Conservation (phyloP, 1,139 yeast genomes). For the Pichiaceae sp. region DNA sequence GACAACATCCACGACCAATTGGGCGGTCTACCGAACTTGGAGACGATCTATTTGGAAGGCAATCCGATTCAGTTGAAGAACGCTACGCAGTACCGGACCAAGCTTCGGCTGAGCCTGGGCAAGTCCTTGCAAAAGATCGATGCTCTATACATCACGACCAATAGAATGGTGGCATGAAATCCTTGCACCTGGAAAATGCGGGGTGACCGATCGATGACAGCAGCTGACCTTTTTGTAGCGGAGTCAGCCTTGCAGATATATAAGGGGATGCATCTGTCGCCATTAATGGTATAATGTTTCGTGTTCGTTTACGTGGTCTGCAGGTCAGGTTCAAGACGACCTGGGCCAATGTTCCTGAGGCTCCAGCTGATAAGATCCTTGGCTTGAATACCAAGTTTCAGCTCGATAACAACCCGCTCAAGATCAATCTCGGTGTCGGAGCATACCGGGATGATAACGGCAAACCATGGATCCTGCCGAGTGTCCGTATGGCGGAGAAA, state of each 20-base stretch:
- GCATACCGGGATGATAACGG: conserved; percentile 85
- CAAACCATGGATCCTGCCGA: conserved; percentile 82
- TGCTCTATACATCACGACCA: conserved; percentile 57
- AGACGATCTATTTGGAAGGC: conserved; percentile 92
- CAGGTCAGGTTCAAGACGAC: conserved; percentile 4
- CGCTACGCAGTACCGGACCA: conserved; percentile 78
- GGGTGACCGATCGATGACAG: too few relatives aligned
- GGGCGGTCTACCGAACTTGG: conserved; percentile 54
- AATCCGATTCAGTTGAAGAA: conserved; percentile 75
- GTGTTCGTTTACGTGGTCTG: too few relatives aligned
- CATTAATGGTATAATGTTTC: too few relatives aligned
- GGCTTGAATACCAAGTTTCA: conserved; percentile 57
- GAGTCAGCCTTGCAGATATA: neutral
- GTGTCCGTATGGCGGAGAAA: conserved; percentile 61
- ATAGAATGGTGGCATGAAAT: conserved; percentile 4
- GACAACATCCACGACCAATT: conserved; percentile 62
- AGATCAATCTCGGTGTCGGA: conserved; percentile 87
- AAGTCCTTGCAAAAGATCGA: conserved; percentile 79
- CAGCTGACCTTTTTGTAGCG: too few relatives aligned
- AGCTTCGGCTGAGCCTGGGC: conserved; percentile 64
- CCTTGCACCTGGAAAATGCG: too few relatives aligned
- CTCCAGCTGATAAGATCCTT: conserved; percentile 68
- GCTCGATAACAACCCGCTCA: conserved; percentile 47
- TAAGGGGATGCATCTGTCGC: too few relatives aligned
- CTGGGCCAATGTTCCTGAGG: conserved; percentile 25